Evolutionary conservation across 305 asterid genomes (phyloP), one percentile per base, ranked within the genome.

Genomic region (Andrographis paniculata): DNA sequence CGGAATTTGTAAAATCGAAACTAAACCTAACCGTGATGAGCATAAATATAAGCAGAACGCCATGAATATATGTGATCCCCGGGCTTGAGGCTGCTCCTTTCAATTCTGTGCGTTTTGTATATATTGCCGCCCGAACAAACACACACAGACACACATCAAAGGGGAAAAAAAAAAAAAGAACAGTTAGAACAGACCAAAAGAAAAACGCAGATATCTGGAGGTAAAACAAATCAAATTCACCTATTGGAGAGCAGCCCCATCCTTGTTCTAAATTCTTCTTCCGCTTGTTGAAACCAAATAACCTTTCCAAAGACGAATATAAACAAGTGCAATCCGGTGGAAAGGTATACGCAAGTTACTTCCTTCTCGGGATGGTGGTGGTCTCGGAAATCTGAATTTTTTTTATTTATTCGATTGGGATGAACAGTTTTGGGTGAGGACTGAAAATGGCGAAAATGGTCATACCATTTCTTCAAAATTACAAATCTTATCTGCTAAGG

Each of bases 41-140:
- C 86, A 63, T 89, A 89, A 21, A 80, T 60, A 46, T 85, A 89
- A 41, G 93, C 91, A 16, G 82, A 24, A 5, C 95, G 87, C 95
- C 98, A 89, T 1, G 98, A 84, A 63, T 89, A 89, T 50, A 89
- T 70, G 69, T 85, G 98, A 80, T 89, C 98, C 45, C 98, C 97
- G 13, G 91, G 77, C 50, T 80, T 76, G 48, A 89, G 82, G 66
- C 83, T 69, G 64, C 62, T 64, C 69, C 78, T 70, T 16, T 64
- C 70, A 48, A 79, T 45, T 54, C 96, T 86, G 80, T 55, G 8
- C 28, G 8, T 24, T 8, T 8, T 8, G 30, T 24, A 24, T 4
- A 4, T 8, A 24, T 24, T 8, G 57, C 42, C 49, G 18, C 50
- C 38, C 37, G n/a, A 40, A 31, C 20, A 45, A 20, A 38, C 48